A percentile compares a stretch with the other conserved stretches of the same genome.
phyloP scores from a whole-genome alignment of 2,329 filamentous ascomycete genomes.

The Penicillium sp. region DNA sequence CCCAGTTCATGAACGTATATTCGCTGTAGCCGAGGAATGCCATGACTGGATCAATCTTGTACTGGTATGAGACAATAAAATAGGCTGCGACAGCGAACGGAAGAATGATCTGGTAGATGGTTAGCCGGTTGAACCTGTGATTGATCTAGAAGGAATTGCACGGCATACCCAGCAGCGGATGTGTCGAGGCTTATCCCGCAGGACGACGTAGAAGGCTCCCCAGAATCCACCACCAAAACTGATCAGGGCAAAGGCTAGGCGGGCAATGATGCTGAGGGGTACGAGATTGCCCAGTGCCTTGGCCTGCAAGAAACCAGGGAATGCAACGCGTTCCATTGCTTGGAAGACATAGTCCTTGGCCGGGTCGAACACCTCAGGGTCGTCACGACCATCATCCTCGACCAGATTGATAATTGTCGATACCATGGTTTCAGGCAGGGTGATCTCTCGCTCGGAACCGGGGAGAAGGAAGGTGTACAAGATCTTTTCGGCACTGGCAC shows the following conservation, averaged over 20 bases:
- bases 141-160: conserved; percentile 2
- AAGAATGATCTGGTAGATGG: conserved; percentile 62
- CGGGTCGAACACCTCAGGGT: conserved; percentile 94
- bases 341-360: conserved; percentile 99
- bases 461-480: conserved; percentile 96
- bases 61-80: conserved; percentile 85
- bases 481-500: conserved; percentile 94
- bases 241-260: conserved; percentile 79
- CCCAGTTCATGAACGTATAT: conserved; percentile 93
- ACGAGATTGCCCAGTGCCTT: conserved; percentile 96
- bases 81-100: conserved; percentile 92
- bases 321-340: conserved; percentile 99
- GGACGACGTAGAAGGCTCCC: conserved; percentile 89
- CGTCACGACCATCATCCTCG: conserved; percentile 86
- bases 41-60: conserved; percentile 88
- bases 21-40: conserved; percentile 89
- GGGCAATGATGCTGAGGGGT: conserved; percentile 80
- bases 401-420: conserved; percentile 82
- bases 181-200: conserved; percentile 71
- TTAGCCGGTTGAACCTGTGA: conserved; percentile 23
- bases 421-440: conserved; percentile 82
- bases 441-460: conserved; percentile 94
- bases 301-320: conserved; percentile 89
- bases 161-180: conserved; percentile 79
- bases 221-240: conserved; percentile 91